These are phyloP conservation scores for Fraxinus anomala DNA, from an alignment of 257 asterid genomes.

Conservation along the genomic window DNA sequence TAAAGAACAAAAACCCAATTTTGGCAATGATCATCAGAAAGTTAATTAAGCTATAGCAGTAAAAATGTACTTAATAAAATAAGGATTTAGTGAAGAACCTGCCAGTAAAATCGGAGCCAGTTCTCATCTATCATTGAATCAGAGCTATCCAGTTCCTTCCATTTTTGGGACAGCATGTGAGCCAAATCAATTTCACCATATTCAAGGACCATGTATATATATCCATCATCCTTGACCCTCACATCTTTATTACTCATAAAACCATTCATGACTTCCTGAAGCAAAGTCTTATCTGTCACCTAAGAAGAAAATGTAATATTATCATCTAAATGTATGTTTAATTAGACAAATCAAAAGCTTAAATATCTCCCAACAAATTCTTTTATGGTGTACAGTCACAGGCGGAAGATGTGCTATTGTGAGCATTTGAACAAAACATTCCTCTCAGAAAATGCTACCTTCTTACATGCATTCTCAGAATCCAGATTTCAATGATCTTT, in stretches of 20 bases:
- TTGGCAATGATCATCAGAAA: constrained; percentile 9
- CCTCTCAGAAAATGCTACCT: background rate
- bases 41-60: constrained; percentile 22
- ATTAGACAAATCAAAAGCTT: background rate
- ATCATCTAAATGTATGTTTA: constrained; percentile 23
- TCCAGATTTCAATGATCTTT: background rate
- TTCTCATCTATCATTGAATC: constrained; percentile 74
- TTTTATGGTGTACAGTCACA: background rate
- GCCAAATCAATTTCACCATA: constrained; percentile 99
- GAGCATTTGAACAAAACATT: background rate
- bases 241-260: constrained; percentile 73
- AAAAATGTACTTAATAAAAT: constrained; percentile 17
- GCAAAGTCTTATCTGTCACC: constrained; percentile 93
- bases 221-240: constrained; percentile 84
- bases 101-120: constrained; percentile 99
- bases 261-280: constrained; percentile 80
- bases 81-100: constrained; percentile 50
- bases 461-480: background rate
- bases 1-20: background rate
- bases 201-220: constrained; percentile 93
- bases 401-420: constrained; percentile 3
- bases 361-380: background rate
- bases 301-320: constrained; percentile 37
- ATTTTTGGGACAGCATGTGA: constrained; percentile 93
- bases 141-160: constrained; percentile 78